A percentile compares a stretch with the other conserved stretches of the same genome.
Evolutionary conservation across 345 rosid genomes (phyloP).

Genomic region (Gossypium sturtianum): DNA sequence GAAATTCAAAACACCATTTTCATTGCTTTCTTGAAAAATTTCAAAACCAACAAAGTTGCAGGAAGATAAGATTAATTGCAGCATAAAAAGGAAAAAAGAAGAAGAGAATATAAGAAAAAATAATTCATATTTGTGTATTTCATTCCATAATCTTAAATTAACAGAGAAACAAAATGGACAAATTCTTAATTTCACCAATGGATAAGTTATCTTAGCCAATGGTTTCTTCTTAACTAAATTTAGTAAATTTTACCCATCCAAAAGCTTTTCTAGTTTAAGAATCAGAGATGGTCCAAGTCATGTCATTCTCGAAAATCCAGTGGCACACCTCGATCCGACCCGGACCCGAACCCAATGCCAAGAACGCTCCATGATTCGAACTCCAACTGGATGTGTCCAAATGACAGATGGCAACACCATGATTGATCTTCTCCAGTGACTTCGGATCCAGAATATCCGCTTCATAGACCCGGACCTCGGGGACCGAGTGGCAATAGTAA

Average conservation of each 20-base stretch:
- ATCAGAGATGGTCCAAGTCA: conserved; percentile 63
- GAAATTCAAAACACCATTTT: no score
- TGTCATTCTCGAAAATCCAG: conserved; percentile 85
- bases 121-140: conserved; percentile 2
- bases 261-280: neutral
- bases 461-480: conserved; percentile 77
- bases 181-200: neutral
- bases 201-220: conserved; percentile 16
- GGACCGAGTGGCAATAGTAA: conserved; percentile 87
- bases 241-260: neutral
- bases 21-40: no score
- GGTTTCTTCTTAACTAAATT: conserved; percentile 6
- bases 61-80: neutral
- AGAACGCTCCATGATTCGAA: conserved; percentile 67
- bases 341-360: conserved; percentile 65
- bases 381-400: conserved; percentile 88
- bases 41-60: no score
- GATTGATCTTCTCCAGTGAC: conserved; percentile 47
- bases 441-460: conserved; percentile 57
- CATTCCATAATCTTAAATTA: conserved; percentile 6
- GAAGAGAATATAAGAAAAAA: neutral
- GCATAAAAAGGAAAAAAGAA: neutral
- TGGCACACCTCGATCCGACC: conserved; percentile 84
- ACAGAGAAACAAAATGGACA: neutral
- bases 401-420: conserved; percentile 83